Percentiles rank a stretch among this genome's conserved stretches.
Conservation (phyloP, 805 yeast species). For the Monosporozyma solicola region DNA sequence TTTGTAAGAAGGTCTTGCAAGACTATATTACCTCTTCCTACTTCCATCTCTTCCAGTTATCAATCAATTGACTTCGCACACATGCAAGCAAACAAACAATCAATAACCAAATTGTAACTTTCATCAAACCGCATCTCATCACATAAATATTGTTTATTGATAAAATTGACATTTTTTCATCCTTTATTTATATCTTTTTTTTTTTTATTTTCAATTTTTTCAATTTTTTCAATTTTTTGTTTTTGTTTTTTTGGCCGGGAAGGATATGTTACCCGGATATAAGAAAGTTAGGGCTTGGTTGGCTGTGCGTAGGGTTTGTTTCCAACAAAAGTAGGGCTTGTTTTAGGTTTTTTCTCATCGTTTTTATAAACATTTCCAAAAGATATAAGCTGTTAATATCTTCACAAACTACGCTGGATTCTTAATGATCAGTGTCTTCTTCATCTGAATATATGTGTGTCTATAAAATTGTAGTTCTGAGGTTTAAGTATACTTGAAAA, state of each 20-base stretch:
- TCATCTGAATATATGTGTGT: no score
- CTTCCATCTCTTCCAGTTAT: neutral
- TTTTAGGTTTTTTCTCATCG: no score
- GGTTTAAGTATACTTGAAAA: neutral
- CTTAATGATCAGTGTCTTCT: no score
- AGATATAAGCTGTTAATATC: no score
- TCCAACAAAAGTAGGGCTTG: no score
- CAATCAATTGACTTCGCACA: neutral
- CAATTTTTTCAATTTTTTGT: neutral
- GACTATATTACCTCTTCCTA: conserved; percentile 2
- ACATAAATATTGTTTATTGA: neutral
- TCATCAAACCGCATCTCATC: neutral
- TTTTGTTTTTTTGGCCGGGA: neutral
- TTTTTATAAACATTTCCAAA: no score
- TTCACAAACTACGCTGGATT: no score
- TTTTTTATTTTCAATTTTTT: neutral
- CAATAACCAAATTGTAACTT: neutral
- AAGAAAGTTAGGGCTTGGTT: neutral
- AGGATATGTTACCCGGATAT: neutral
- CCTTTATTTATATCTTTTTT: neutral
- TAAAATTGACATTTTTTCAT: neutral
- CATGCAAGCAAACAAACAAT: no score
- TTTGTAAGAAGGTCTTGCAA: neutral
- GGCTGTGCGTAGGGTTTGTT: no score
- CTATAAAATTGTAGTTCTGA: no score